Base-by-base conservation (phyloP, 345 rosid species). In the Eucalyptus pauciflora region DNA sequence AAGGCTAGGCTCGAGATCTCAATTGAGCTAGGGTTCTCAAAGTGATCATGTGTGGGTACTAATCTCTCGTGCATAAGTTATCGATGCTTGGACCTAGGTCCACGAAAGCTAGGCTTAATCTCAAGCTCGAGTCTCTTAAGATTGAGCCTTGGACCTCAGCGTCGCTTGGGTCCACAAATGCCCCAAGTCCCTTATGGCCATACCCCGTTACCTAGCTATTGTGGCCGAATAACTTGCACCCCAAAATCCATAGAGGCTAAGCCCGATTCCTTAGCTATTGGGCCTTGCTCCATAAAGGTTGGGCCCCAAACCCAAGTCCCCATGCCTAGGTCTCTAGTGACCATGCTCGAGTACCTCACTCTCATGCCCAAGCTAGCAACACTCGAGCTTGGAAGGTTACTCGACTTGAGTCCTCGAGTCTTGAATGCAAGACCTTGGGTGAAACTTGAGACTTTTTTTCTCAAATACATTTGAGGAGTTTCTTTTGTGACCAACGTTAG, bases 1-100 rank as follows among this genome's bases (percentile, higher is more conserved):
- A 1, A 33, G 10, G 1, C 4, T 0, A 5, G 2, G 43, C 3
- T 10, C 0, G 0, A 3, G 14, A 5, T 10, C 8, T 3, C 8
- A 4, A 17, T 31, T 31, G 8, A 56, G 67, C 0, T 2, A 33
- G 0, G 79, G 6, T 31, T 17, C 79, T 8, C 11, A 9, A 8
- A 67, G 43, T 0, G 8, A 13, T 4, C 4, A 33, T 51, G 22
- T 0, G 0, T 7, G 54, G 8, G 54, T 0, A 51, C 22, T 51
- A 51, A 51, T 51, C 81, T 71, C 14, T 18, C 1, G 4, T 3
- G 10, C 43, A 8, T 8, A 37, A 5, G 8, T 62, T 4, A 1
- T 0, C 0, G 0, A 1, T 13, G 18, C 37, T 62, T 62, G 3
- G 46, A 6, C 13, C 1, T 51, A 8, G 22, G 22, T 67, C 43